phyloP scores from a whole-genome alignment of 495 filamentous ascomycete genomes.

The Chaetomium fimeti region DNA sequence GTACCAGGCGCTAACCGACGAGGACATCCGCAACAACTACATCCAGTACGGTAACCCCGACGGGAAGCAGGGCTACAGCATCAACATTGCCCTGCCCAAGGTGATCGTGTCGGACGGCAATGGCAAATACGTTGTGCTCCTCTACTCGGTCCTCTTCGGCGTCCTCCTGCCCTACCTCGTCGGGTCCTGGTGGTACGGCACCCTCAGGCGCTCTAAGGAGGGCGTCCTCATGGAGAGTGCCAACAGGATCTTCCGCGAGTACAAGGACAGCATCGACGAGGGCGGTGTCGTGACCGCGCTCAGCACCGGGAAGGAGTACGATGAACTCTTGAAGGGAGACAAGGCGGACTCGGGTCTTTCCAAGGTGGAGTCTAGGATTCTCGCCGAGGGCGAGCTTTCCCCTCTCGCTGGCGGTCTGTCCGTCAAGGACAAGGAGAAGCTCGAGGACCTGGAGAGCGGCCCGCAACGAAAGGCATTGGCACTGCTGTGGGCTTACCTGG shows the following conservation, averaged over 20 bases:
- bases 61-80: conserved; percentile 96
- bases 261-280: conserved; percentile 75
- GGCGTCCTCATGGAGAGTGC: conserved; percentile 86
- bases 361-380: conserved; percentile 76
- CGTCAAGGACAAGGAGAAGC: conserved; percentile 66
- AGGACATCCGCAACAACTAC: conserved; percentile 95
- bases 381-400: conserved; percentile 54
- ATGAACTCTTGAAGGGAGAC: conserved; percentile 62
- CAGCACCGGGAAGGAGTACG: conserved; percentile 79
- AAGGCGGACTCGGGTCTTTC: conserved; percentile 70
- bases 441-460: conserved; percentile 66
- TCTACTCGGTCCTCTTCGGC: conserved; percentile 84
- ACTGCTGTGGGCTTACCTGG: conserved; percentile 92
- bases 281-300: conserved; percentile 76
- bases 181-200: conserved; percentile 98
- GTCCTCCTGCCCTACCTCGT: conserved; percentile 90
- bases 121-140: conserved; percentile 88
- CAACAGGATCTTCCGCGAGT: conserved; percentile 89
- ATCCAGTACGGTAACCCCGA: conserved; percentile 94
- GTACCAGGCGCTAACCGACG: conserved; percentile 94
- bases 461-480: conserved; percentile 80
- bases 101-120: conserved; percentile 90
- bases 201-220: conserved; percentile 86
- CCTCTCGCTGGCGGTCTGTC: conserved; percentile 57
- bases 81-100: conserved; percentile 92